Conservation (phyloP, 2,329 filamentous ascomycete species). For the Monilinia fructigena region DNA sequence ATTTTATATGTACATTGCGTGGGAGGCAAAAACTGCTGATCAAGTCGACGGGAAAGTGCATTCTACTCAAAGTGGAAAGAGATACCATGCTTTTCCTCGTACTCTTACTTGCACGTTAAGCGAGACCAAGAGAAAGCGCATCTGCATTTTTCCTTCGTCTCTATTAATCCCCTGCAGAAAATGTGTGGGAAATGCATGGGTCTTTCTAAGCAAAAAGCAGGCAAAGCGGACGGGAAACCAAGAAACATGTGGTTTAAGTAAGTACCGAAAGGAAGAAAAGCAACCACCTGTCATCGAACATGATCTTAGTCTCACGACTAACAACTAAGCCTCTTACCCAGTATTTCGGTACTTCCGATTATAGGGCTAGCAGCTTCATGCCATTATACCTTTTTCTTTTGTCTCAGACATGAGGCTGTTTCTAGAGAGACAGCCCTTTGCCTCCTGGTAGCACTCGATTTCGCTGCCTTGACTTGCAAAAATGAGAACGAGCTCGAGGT, state of each 20-base stretch:
- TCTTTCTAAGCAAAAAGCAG: not conserved
- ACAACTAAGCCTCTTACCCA: not conserved
- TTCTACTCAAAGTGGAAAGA: not conserved
- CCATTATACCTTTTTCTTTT: constrained; percentile 1
- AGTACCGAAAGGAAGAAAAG: not conserved
- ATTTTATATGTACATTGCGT: constrained; percentile 14
- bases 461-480: not conserved
- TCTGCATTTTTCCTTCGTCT: constrained; percentile 4
- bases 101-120: constrained; percentile 3
- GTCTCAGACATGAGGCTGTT: constrained; percentile 9
- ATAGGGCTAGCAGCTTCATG: not conserved
- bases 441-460: not conserved
- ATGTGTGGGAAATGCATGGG: not conserved
- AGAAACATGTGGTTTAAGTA: not conserved
- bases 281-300: constrained; percentile 1
- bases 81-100: not conserved
- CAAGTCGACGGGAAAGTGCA: not conserved
- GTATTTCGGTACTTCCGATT: constrained; percentile 6
- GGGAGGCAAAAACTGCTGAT: constrained; percentile 16
- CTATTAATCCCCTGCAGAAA: constrained; percentile 1
- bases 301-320: not conserved
- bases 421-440: not conserved
- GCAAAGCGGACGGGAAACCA: not conserved
- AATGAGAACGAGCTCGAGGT: not conserved
- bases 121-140: constrained; percentile 3